Evolutionary conservation across 2,329 filamentous ascomycete species (phyloP).

Genomic region (Claviceps cyperi): DNA sequence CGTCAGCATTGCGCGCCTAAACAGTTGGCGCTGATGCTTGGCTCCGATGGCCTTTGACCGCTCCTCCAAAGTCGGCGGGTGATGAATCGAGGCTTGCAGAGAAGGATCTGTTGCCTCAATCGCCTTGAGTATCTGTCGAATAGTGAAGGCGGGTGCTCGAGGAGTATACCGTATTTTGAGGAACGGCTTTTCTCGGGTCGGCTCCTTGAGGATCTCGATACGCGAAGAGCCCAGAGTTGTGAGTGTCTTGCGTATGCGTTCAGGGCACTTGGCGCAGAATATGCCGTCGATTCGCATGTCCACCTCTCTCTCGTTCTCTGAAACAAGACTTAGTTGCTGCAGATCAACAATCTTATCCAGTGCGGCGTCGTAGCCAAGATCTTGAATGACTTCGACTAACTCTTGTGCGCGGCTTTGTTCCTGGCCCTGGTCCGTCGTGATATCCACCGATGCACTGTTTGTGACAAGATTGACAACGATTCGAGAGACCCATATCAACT

Average conservation of each 20-base stretch:
- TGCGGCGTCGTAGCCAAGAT: slow-evolving; percentile 51
- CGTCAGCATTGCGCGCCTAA: slow-evolving; percentile 57
- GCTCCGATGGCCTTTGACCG: slow-evolving; percentile 58
- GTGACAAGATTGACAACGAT: slow-evolving; percentile 50
- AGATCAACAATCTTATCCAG: slow-evolving; percentile 35
- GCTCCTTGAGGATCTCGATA: slow-evolving; percentile 38
- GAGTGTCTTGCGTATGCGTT: slow-evolving; percentile 39
- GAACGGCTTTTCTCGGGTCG: slow-evolving; percentile 49
- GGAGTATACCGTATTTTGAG: slow-evolving; percentile 60
- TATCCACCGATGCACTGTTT: slow-evolving; percentile 50
- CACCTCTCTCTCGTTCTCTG: slow-evolving; percentile 35
- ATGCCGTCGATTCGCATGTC: slow-evolving; percentile 56
- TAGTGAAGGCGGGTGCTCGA: slow-evolving; percentile 51
- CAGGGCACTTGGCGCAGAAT: slow-evolving; percentile 59
- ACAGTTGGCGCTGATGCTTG: slow-evolving; percentile 52
- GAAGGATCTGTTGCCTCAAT: slow-evolving; percentile 52
- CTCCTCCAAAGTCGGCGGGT: slow-evolving; percentile 73
- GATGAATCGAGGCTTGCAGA: slow-evolving; percentile 57
- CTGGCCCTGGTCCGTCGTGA: slow-evolving; percentile 17
- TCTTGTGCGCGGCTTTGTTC: slow-evolving; percentile 18
- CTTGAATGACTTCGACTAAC: slow-evolving; percentile 36
- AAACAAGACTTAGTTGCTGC: slow-evolving; percentile 24
- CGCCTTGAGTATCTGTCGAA: slow-evolving; percentile 56
- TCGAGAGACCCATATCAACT: slow-evolving; percentile 40
- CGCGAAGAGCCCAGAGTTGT: slow-evolving; percentile 32